Percentiles rank a stretch among this genome's conserved stretches.
Evolutionary conservation across 1,284 basidiomycete species (phyloP).

Genomic region (Cutaneotrichosporon dermatis): DNA sequence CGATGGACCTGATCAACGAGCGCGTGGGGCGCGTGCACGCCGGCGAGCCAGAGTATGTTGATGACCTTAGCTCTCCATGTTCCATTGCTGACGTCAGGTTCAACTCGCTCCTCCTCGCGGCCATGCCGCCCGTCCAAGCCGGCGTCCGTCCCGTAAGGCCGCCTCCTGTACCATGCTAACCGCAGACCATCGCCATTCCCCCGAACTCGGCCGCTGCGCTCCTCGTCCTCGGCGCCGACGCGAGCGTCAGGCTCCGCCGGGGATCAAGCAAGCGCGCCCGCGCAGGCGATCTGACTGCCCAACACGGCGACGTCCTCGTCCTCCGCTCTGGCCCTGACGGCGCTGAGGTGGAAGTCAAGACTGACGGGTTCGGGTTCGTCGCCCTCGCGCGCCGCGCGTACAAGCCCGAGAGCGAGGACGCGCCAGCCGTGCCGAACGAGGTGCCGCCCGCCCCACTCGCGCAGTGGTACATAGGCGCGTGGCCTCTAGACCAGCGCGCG

Average conservation of each 20-base stretch:
- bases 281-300: conserved; percentile 26
- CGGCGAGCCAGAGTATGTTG: conserved; percentile 22
- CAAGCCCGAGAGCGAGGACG: too few species aligned
- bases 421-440: too few species aligned
- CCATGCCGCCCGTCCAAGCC: conserved; percentile 24
- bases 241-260: conserved; percentile 5
- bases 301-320: conserved; percentile 42
- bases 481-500: too few species aligned
- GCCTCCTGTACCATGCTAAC: not conserved
- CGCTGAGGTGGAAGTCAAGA: conserved; percentile 29
- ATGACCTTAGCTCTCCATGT: too few species aligned
- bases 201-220: conserved; percentile 18
- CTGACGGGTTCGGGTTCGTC: conserved; percentile 39
- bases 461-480: too few species aligned
- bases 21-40: conserved; percentile 31
- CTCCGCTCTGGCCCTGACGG: conserved; percentile 23
- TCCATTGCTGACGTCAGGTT: conserved; percentile 15
- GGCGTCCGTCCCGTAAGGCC: conserved; percentile 23
- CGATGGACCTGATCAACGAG: conserved; percentile 34
- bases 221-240: conserved; percentile 33
- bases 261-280: conserved; percentile 3
- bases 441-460: too few species aligned
- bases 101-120: conserved; percentile 34
- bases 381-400: conserved; percentile 16
- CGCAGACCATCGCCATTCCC: conserved; percentile 8